Conservation (phyloP, 345 rosid genomes). For the Brassica juncea region DNA sequence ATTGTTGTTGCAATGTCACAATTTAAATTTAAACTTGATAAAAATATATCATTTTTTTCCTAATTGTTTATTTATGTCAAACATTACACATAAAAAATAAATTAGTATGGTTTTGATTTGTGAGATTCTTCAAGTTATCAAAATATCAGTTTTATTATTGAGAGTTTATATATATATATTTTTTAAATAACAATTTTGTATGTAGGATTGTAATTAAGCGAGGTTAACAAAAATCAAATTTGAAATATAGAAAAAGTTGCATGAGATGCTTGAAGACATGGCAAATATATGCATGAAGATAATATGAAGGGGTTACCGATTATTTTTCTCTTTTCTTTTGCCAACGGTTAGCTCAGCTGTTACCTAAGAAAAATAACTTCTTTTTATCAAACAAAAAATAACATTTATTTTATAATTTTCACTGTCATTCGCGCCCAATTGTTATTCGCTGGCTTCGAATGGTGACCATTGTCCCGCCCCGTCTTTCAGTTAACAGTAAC, state of each 20-base stretch:
- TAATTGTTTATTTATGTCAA: background rate
- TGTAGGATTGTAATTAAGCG: too few species aligned
- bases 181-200: background rate
- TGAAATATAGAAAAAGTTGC: background rate
- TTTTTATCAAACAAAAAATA: too few species aligned
- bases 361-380: background rate
- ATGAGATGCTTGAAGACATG: constrained; percentile 24
- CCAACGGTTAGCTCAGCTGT: background rate
- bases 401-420: background rate
- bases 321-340: background rate
- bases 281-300: constrained; percentile 30
- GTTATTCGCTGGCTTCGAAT: too few species aligned
- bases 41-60: too few species aligned
- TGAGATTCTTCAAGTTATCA: background rate
- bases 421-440: background rate
- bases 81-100: background rate
- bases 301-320: background rate
- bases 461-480: too few species aligned
- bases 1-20: background rate
- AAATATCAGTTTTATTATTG: background rate
- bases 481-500: too few species aligned
- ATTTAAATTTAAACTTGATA: background rate
- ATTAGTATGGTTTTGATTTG: background rate
- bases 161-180: too few species aligned
- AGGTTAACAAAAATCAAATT: background rate